Evolutionary conservation across 371 early-diverging fungal species (phyloP).

Genomic region (Quaeritorhiza haematococci): DNA sequence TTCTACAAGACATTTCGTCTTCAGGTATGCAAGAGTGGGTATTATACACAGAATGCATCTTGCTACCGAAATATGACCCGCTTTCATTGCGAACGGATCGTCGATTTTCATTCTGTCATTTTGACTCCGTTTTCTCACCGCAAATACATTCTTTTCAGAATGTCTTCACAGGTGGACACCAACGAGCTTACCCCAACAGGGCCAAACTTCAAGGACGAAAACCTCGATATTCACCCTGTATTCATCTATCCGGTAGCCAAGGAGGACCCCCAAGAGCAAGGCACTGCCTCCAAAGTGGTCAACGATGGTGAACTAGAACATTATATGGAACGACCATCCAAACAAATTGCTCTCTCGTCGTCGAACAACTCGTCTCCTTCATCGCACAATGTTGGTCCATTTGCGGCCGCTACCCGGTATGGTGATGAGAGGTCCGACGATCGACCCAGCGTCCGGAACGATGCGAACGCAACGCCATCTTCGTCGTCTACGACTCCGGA

Average conservation of each 20-base stretch:
- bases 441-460: not conserved
- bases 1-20: conserved; percentile 74
- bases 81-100: conserved; percentile 3
- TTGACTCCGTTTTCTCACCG: not conserved
- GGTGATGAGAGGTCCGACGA: too few relatives aligned
- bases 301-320: too few relatives aligned
- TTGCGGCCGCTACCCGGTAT: too few relatives aligned
- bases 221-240: conserved; percentile 60
- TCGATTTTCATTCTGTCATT: not conserved
- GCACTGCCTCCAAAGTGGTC: not conserved
- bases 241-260: conserved; percentile 41
- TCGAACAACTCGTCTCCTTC: not conserved
- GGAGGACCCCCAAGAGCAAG: conserved; percentile 39
- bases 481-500: not conserved
- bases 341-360: not conserved
- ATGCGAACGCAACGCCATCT: not conserved
- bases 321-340: too few relatives aligned
- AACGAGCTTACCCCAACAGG: conserved; percentile 37
- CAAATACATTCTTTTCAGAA: conserved; percentile 26
- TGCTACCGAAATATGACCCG: too few relatives aligned
- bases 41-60: too few relatives aligned
- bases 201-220: conserved; percentile 52
- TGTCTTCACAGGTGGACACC: conserved; percentile 38
- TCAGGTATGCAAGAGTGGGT: conserved; percentile 44
- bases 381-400: too few relatives aligned